Conservation (phyloP, 2,329 filamentous ascomycete genomes). For the Arthroderma sp. region DNA sequence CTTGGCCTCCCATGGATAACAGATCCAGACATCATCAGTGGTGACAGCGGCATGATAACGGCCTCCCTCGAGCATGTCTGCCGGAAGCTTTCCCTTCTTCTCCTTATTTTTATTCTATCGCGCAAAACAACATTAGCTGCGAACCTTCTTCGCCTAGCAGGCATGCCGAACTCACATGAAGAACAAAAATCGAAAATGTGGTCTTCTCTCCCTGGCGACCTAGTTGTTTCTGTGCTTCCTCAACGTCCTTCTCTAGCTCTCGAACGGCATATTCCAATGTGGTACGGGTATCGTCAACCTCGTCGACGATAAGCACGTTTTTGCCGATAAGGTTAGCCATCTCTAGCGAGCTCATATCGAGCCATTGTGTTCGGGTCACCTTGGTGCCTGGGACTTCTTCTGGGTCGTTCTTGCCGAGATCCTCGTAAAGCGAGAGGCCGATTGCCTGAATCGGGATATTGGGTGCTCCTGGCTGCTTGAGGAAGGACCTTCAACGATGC, state of each 20-base stretch:
- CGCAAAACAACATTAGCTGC: not conserved
- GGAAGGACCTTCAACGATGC: conserved; percentile 55
- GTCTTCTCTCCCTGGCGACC: conserved; percentile 61
- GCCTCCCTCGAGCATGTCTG: conserved; percentile 58
- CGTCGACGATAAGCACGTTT: conserved; percentile 82
- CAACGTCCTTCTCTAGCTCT: conserved; percentile 90
- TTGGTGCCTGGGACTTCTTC: conserved; percentile 78
- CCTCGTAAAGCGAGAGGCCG: conserved; percentile 91
- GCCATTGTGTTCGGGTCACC: conserved; percentile 96
- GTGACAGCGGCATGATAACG: conserved; percentile 79
- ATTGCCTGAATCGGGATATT: conserved; percentile 99
- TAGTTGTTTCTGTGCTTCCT: conserved; percentile 59
- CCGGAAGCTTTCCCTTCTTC: conserved; percentile 79
- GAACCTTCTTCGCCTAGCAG: not conserved
- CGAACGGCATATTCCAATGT: conserved; percentile 88
- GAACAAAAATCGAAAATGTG: conserved; percentile 84
- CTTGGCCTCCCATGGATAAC: conserved; percentile 95
- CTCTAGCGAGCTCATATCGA: conserved; percentile 74
- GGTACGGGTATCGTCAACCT: conserved; percentile 90
- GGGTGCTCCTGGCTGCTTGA: conserved; percentile 70
- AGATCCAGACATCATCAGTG: conserved; percentile 92
- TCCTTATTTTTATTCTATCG: conserved; percentile 84
- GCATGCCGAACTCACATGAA: conserved; percentile 53
- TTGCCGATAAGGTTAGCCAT: conserved; percentile 85
- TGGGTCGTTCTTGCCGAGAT: conserved; percentile 49